Evolutionary conservation across 2,329 filamentous ascomycete species (phyloP).

Genomic region (Fusarium tupiense): DNA sequence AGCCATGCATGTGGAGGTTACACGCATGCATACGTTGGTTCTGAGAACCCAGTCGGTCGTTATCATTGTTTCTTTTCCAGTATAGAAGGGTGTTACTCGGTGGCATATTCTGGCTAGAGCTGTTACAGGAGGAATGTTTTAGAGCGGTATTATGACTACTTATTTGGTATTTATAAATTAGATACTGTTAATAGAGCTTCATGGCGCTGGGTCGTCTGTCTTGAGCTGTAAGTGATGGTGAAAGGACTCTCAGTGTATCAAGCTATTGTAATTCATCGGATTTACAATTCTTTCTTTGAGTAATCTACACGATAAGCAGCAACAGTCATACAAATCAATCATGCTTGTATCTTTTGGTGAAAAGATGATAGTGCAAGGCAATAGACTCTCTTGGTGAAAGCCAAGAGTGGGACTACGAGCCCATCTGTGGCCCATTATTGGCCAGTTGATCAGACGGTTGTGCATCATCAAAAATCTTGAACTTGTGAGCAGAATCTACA

Average conservation of each 20-base stretch:
- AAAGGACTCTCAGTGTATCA: not conserved
- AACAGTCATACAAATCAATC: not conserved
- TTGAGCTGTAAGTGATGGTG: not conserved
- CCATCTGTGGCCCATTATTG: conserved; percentile 19
- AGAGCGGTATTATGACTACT: conserved; percentile 13
- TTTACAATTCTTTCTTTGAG: not conserved
- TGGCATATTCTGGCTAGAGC: conserved; percentile 21
- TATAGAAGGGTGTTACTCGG: conserved; percentile 29
- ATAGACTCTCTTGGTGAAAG: not conserved
- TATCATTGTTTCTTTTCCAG: conserved; percentile 14
- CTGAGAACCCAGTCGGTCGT: not conserved
- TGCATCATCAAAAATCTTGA: conserved; percentile 39
- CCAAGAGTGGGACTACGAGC: conserved; percentile 10
- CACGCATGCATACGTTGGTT: not conserved
- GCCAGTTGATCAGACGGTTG: conserved; percentile 8
- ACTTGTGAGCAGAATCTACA: conserved; percentile 7
- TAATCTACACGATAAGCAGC: not conserved
- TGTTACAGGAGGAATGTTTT: not conserved
- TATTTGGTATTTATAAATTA: conserved; percentile 15
- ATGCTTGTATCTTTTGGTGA: not conserved
- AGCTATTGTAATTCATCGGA: not conserved
- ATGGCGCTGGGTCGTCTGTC: not conserved
- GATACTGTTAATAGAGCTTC: conserved; percentile 18
- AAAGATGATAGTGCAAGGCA: not conserved
- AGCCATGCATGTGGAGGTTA: conserved; percentile 55